phyloP scores from a whole-genome alignment of 805 yeast genomes.

The Candida morakotiae region DNA sequence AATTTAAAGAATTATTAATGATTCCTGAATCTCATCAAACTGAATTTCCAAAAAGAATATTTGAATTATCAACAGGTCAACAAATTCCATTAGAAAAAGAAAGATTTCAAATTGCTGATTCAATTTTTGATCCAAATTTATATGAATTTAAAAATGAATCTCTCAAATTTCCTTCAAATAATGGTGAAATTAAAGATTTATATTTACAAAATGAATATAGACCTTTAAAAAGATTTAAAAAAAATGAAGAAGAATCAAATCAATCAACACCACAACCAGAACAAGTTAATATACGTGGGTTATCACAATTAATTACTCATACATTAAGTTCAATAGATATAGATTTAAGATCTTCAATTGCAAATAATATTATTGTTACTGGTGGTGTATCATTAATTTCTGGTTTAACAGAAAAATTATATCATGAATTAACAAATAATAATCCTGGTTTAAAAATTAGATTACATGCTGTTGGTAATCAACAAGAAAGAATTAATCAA shows the following conservation, averaged over 20 bases:
- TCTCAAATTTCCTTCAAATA: conserved; percentile 32
- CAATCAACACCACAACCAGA: conserved; percentile 25
- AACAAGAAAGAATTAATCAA: conserved; percentile 72
- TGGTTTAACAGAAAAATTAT: conserved; percentile 73
- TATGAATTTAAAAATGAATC: conserved; percentile 28
- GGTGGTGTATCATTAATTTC: conserved; percentile 83
- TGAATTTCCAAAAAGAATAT: conserved; percentile 39
- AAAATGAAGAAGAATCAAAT: conserved; percentile 26
- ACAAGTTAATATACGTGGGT: conserved; percentile 32
- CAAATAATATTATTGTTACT: conserved; percentile 82
- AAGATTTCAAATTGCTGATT: conserved; percentile 63
- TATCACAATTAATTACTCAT: conserved; percentile 58
- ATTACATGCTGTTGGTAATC: conserved; percentile 75
- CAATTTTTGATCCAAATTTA: conserved; percentile 61
- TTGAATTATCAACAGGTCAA: conserved; percentile 78
- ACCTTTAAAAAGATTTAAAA: conserved; percentile 62
- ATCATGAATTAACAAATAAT: conserved; percentile 59
- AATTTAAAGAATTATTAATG: conserved; percentile 70
- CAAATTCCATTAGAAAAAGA: conserved; percentile 55
- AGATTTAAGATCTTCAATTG: conserved; percentile 78
- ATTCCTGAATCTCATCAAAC: conserved; percentile 42
- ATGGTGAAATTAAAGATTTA: conserved; percentile 50
- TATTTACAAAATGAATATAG: conserved; percentile 59
- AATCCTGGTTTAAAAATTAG: conserved; percentile 86
- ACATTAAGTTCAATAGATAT: conserved; percentile 64